Conservation (phyloP, 495 filamentous ascomycete genomes). For the Talaromyces liani region DNA sequence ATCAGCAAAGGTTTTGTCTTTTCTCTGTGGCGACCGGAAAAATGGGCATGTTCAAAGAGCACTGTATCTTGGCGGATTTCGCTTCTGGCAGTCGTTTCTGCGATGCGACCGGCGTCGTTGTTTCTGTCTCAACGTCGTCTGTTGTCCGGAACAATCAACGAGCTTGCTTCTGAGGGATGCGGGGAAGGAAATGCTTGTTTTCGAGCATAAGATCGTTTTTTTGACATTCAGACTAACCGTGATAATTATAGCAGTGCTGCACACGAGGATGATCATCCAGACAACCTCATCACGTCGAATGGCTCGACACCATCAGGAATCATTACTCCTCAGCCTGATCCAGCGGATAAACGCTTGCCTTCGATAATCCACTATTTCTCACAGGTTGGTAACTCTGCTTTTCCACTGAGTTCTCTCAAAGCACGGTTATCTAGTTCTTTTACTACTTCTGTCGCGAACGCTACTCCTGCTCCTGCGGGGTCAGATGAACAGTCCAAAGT, state of each 20-base stretch:
- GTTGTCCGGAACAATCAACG: neutral
- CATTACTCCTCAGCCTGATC: conserved; percentile 82
- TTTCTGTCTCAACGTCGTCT: neutral
- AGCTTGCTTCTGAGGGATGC: neutral
- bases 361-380: conserved; percentile 91
- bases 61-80: neutral
- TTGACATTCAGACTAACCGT: neutral
- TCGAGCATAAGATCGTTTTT: neutral
- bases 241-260: conserved; percentile 20
- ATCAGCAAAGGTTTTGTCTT: neutral
- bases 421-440: conserved; percentile 33
- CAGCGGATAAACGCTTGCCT: conserved; percentile 80
- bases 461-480: neutral
- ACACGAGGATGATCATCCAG: conserved; percentile 60
- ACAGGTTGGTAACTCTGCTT: conserved; percentile 81
- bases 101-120: neutral
- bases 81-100: neutral
- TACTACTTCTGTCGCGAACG: conserved; percentile 30
- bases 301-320: conserved; percentile 75
- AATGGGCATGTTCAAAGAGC: neutral
- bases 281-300: conserved; percentile 67
- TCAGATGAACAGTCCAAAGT: conserved; percentile 20
- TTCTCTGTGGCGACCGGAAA: neutral
- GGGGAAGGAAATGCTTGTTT: neutral
- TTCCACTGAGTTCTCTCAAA: conserved; percentile 45